Conservation (phyloP, 1,139 yeast species). For the Yamadazyma atlantica region DNA sequence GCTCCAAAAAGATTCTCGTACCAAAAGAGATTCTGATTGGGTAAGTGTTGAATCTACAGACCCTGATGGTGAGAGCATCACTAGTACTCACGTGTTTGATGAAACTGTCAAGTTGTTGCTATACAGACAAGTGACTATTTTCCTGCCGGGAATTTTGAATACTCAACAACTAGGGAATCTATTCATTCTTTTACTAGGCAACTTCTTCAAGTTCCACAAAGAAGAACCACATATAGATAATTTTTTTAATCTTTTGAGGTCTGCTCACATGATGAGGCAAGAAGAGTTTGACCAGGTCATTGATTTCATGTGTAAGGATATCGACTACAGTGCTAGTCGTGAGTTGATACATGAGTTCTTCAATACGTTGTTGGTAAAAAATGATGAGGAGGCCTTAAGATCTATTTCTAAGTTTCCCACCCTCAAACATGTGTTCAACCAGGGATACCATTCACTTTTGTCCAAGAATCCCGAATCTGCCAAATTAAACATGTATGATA, state of each 20-base stretch:
- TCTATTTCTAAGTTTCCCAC: constrained; percentile 32
- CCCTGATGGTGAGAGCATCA: background rate
- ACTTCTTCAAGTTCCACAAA: constrained; percentile 21
- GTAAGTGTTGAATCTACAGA: background rate
- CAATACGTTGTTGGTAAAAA: constrained; percentile 27
- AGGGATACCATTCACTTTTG: constrained; percentile 22
- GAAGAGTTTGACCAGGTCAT: constrained; percentile 22
- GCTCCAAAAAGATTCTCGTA: constrained; percentile 22
- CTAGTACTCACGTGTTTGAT: constrained; percentile 15
- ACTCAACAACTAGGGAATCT: constrained; percentile 31
- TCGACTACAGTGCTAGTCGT: constrained; percentile 17
- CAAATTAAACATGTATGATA: constrained; percentile 29
- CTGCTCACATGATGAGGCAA: constrained; percentile 34
- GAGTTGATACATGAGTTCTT: constrained; percentile 30
- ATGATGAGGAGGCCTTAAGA: constrained; percentile 39
- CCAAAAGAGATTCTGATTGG: constrained; percentile 4
- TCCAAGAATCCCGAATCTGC: constrained; percentile 22
- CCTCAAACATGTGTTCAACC: constrained; percentile 26
- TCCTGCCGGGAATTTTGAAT: constrained; percentile 31
- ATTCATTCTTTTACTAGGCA: constrained; percentile 32
- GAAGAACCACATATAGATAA: constrained; percentile 26
- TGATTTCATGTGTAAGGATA: constrained; percentile 17
- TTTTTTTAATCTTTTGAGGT: constrained; percentile 37
- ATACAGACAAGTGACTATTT: constrained; percentile 45
- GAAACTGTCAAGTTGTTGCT: constrained; percentile 32